These are phyloP conservation scores for Scalesia atractyloides DNA, from an alignment of 129 eudicot genomes.

Conservation along the genomic window DNA sequence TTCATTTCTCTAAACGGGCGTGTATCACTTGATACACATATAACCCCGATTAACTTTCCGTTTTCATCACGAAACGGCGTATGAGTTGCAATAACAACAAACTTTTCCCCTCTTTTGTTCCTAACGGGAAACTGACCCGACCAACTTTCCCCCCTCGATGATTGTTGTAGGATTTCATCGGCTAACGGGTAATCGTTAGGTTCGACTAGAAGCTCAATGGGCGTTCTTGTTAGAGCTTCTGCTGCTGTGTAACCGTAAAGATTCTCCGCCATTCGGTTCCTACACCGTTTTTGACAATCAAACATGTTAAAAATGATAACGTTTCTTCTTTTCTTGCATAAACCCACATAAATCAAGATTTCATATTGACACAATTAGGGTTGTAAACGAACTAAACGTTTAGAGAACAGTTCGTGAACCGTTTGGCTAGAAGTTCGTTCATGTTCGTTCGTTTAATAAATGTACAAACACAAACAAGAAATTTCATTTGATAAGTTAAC, in stretches of 20 bases:
- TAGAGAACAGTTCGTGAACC: too few relatives aligned
- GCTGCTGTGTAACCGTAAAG: conserved; percentile 73
- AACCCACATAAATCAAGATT: neutral
- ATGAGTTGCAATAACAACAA: conserved; percentile 46
- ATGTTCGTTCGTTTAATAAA: too few relatives aligned
- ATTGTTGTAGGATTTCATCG: conserved; percentile 46
- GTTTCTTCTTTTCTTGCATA: too few relatives aligned
- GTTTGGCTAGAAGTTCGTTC: too few relatives aligned
- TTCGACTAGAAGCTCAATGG: conserved; percentile 54
- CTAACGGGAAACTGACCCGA: conserved; percentile 75
- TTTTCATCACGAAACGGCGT: conserved; percentile 82
- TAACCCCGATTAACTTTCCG: conserved; percentile 63
- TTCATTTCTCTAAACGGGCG: conserved; percentile 50
- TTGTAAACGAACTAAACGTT: too few relatives aligned
- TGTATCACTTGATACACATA: conserved; percentile 75
- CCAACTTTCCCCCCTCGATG: conserved; percentile 65
- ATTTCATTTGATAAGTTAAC: too few relatives aligned
- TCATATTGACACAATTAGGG: too few relatives aligned
- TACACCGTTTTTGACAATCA: conserved; percentile 29
- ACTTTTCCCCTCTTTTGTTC: conserved; percentile 63
- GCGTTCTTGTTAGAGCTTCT: conserved; percentile 68
- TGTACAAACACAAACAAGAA: too few relatives aligned
- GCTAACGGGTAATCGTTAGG: conserved; percentile 47
- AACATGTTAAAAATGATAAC: too few relatives aligned
- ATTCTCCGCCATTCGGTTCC: conserved; percentile 80